Evolutionary conservation across 345 rosid genomes (phyloP).

Genomic region (rapeseed (Brassica napus)): DNA sequence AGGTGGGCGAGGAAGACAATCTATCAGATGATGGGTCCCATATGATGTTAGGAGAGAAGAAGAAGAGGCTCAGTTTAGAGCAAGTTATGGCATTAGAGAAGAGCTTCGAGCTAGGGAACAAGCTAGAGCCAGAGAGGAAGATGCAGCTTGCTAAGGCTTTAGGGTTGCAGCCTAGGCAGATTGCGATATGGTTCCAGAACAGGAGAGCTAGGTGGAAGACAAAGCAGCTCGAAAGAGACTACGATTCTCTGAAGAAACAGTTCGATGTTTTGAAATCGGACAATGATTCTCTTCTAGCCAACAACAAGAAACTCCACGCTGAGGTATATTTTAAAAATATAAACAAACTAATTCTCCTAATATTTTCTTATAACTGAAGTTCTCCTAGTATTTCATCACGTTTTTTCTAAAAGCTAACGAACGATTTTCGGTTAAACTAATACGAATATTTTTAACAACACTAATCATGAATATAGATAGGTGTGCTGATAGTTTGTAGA

Average conservation of each 20-base stretch:
- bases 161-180: constrained; percentile 69
- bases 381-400: not conserved
- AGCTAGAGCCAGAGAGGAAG: constrained; percentile 80
- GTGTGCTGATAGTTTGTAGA: not conserved
- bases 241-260: constrained; percentile 64
- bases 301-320: constrained; percentile 60
- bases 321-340: constrained; percentile 46
- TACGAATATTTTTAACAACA: not conserved
- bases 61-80: constrained; percentile 72
- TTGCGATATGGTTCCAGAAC: constrained; percentile 81
- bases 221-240: constrained; percentile 71
- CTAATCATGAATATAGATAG: not conserved
- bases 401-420: not conserved
- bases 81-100: constrained; percentile 76
- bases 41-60: constrained; percentile 61
- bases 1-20: constrained; percentile 60
- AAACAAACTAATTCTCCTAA: not conserved
- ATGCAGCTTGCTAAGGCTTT: constrained; percentile 70
- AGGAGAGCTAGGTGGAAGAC: constrained; percentile 84
- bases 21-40: constrained; percentile 84
- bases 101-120: constrained; percentile 74
- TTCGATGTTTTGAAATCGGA: constrained; percentile 62
- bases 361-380: too few relatives aligned
- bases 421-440: not conserved
- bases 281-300: constrained; percentile 64